Conservation (phyloP, 768 basidiomycete genomes). For the Lepiota subincarnata region DNA sequence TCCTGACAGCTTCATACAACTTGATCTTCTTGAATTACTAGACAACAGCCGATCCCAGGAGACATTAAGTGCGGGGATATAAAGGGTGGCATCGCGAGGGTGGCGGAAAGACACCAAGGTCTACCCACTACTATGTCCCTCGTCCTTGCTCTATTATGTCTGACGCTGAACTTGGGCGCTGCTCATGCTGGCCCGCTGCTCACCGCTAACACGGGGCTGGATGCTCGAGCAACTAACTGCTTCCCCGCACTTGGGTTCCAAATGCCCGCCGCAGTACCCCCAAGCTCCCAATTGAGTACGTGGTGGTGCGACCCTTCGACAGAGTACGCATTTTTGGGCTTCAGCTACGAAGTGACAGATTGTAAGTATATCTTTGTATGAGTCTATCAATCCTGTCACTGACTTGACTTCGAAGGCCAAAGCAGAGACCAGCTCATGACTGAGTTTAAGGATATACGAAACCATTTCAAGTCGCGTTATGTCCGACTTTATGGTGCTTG, state of each 20-base stretch:
- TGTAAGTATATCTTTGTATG: conserved; percentile 32
- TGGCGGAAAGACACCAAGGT: too few species aligned
- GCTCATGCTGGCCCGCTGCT: neutral
- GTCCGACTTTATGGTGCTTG: conserved; percentile 41
- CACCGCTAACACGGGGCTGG: neutral
- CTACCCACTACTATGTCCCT: neutral
- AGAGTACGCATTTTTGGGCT: conserved; percentile 64
- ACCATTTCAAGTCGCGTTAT: conserved; percentile 50
- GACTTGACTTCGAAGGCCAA: conserved; percentile 35
- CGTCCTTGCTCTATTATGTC: neutral
- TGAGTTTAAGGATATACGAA: conserved; percentile 53
- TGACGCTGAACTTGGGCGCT: neutral
- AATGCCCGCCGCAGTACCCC: conserved; percentile 42
- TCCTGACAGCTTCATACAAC: too few species aligned
- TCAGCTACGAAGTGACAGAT: conserved; percentile 58
- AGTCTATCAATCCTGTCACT: neutral
- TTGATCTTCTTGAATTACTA: too few species aligned
- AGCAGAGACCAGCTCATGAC: conserved; percentile 33
- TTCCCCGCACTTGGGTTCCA: conserved; percentile 36
- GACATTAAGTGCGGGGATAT: too few species aligned
- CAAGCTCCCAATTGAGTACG: conserved; percentile 22
- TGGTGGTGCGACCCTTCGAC: conserved; percentile 54
- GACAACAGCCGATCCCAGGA: too few species aligned
- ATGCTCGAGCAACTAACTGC: conserved; percentile 14
- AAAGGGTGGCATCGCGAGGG: too few species aligned